These are phyloP conservation scores for Stachybotrys chlorohalonatus DNA, from an alignment of 2,329 filamentous ascomycete species.

Conservation along the genomic window DNA sequence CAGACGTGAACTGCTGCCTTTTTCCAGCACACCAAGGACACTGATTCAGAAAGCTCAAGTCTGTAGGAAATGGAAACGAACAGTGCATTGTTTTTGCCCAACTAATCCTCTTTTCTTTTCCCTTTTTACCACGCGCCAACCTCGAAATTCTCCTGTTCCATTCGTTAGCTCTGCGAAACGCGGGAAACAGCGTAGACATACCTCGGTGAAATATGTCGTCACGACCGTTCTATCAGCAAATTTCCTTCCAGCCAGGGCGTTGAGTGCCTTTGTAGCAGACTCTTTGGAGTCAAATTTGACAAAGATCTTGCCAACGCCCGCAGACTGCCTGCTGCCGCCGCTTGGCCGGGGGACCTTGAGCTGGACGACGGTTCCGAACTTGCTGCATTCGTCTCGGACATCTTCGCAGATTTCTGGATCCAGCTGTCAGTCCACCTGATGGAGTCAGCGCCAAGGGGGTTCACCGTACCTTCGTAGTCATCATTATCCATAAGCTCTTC, in stretches of 20 bases:
- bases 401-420: conserved; percentile 87
- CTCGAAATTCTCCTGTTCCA: conserved; percentile 80
- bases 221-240: conserved; percentile 96
- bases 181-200: conserved; percentile 25
- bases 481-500: conserved; percentile 91
- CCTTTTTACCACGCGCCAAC: conserved; percentile 68
- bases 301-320: conserved; percentile 95
- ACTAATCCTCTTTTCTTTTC: not conserved
- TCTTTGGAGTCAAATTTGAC: conserved; percentile 82
- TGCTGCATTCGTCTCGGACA: conserved; percentile 83
- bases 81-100: not conserved
- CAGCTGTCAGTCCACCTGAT: conserved; percentile 21
- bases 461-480: conserved; percentile 75
- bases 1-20: not conserved
- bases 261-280: conserved; percentile 73
- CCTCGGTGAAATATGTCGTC: conserved; percentile 92
- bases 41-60: not conserved
- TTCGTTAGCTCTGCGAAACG: conserved; percentile 18
- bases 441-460: not conserved
- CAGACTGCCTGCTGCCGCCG: conserved; percentile 71
- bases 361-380: conserved; percentile 78
- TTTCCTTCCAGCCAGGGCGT: conserved; percentile 86
- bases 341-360: conserved; percentile 87
- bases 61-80: not conserved
- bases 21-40: not conserved